Evolutionary conservation across 345 rosid genomes (phyloP), one percentile per base, ranked within the genome.

Genomic region (Nasturtium officinale): DNA sequence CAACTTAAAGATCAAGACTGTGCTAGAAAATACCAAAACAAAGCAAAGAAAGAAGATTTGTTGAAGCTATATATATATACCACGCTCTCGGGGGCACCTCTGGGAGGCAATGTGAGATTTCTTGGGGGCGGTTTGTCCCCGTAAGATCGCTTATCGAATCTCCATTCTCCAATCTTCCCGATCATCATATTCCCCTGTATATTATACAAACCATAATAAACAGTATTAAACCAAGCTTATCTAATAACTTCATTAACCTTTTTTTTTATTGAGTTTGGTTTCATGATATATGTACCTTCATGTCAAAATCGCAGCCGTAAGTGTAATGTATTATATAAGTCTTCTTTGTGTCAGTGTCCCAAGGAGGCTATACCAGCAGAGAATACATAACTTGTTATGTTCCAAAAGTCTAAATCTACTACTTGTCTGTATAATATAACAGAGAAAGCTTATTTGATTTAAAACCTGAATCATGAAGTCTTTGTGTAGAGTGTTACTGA

Each of bases 391-490:
- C 60, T 75, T 58, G 46, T 54, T 75, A 47, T 43, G 63, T 4
- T 71, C 10, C 57, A 61, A 60, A 43, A 43, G 7, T 65, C 0
- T 21, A 6, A 58, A 59, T 1, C 25, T n/a, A n/a, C n/a, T n/a
- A 50, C 16, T 10, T 40, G 0, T 48, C 1, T 0, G 48, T 56
- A 54, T 15, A 18, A 12, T 56, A 63, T 15, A 20, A 11, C 1
- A 63, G 32, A 53, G 15, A 56, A 55, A 70, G 37, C 7, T 62
- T 33, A 77, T 10, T 5, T 23, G 16, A 23, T 2, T 37, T n/a
- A 59, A 73, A 72, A 91, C 98, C 98, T 91, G 97, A 82, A 94
- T 80, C 98, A 94, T 94, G 86, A 94, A 91, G 83, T 89, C 90
- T 82, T 91, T 91, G 76, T 73, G 76, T 65, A 91, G 77, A 75